A percentile compares a stretch with the other conserved stretches of the same genome.
phyloP scores from a whole-genome alignment of 352 stramenopile genomes.

The Pythium inflatum region DNA sequence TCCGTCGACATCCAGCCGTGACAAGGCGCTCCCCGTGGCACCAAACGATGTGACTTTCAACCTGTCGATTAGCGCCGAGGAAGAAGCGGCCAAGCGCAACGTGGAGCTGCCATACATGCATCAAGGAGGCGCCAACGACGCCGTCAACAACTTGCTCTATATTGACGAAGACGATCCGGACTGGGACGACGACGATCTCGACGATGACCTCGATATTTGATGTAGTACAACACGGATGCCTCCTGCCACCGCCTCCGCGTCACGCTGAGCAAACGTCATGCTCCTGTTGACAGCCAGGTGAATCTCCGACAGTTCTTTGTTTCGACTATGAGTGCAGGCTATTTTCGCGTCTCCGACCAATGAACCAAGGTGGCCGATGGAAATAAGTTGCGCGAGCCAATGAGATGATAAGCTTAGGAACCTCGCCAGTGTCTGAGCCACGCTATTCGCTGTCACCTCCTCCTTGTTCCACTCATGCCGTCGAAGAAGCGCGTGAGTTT shows the following conservation, averaged over 20 bases:
- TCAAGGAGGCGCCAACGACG: constrained; percentile 29
- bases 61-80: constrained; percentile 59
- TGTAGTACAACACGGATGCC: too few species aligned
- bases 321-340: too few species aligned
- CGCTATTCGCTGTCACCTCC: background rate
- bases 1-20: too few species aligned
- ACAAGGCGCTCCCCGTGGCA: constrained; percentile 46
- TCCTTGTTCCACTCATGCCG: background rate
- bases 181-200: constrained; percentile 59
- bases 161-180: constrained; percentile 84
- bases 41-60: constrained; percentile 76
- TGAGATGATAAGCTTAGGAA: too few species aligned
- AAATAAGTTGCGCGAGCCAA: too few species aligned
- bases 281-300: background rate
- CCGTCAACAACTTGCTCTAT: constrained; percentile 54
- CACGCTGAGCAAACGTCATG: too few species aligned
- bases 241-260: too few species aligned
- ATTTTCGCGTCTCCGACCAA: background rate
- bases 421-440: background rate
- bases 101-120: constrained; percentile 80
- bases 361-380: background rate
- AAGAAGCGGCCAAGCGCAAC: constrained; percentile 61
- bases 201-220: constrained; percentile 55
- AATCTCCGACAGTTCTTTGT: too few species aligned
- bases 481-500: constrained; percentile 35